Evolutionary conservation across 2,329 filamentous ascomycete genomes (phyloP).

Genomic region (Sporothrix curviconia): DNA sequence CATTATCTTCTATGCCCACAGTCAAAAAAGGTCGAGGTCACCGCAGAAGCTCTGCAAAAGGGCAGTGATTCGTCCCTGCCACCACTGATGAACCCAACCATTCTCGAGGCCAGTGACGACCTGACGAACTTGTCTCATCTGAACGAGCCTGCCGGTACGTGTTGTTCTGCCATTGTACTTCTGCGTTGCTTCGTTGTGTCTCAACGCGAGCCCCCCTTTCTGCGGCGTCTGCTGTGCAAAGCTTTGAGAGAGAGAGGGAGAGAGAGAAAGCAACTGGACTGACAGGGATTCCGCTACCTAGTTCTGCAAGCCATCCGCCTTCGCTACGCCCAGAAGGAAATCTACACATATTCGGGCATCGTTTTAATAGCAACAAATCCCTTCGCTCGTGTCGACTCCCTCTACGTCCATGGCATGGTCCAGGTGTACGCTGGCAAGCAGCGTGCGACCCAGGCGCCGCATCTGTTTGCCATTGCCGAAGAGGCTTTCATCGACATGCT

Average conservation of each 20-base stretch:
- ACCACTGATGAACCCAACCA: constrained; percentile 93
- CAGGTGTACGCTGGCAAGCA: constrained; percentile 98
- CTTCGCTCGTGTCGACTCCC: constrained; percentile 92
- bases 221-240: too few species aligned
- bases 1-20: constrained; percentile 41
- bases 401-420: constrained; percentile 99
- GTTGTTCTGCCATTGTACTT: background rate
- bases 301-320: constrained; percentile 96
- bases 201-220: background rate
- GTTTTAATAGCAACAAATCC: constrained; percentile 98
- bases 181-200: background rate
- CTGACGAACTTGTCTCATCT: constrained; percentile 95
- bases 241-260: too few species aligned
- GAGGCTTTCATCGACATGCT: constrained; percentile 99
- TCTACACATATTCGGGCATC: constrained; percentile 99
- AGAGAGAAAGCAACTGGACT: too few species aligned
- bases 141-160: constrained; percentile 90
- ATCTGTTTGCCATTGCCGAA: constrained; percentile 97
- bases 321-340: constrained; percentile 96
- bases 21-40: constrained; percentile 75
- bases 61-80: constrained; percentile 74
- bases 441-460: constrained; percentile 89
- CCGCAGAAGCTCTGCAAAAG: constrained; percentile 66
- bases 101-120: constrained; percentile 98
- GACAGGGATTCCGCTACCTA: too few species aligned